Evolutionary conservation across 805 yeast species (phyloP), one percentile per base, ranked within the genome.

Genomic region (Suhomyces tanzawaensis): DNA sequence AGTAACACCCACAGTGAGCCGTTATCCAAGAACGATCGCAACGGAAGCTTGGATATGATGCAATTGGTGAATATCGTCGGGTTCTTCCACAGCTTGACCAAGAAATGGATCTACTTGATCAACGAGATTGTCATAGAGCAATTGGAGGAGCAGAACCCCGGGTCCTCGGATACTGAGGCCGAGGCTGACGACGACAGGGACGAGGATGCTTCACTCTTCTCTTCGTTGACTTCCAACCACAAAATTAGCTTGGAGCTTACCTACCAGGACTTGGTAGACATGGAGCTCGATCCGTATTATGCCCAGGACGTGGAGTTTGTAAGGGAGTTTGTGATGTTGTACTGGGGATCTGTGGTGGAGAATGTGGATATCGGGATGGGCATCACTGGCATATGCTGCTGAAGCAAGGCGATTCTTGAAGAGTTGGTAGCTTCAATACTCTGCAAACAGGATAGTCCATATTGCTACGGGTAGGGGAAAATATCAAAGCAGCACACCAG

Each of bases 261-360:
- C 7, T 65, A 64, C 45, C 71, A 67, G 47, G 73, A 68, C 44
- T 46, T 69, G 25, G 49, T 54, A 9, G 71, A 66, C 29, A 60
- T 68, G 66, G 74, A 65, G 45, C 52, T 69, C 35, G 73, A 69
- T 46, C 72, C 72, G 9, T 66, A 67, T 45, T 58, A 64, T n/a
- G 53, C 51, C 25, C 58, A 55, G 29, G 74, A 68, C 45, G 40
- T 60, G 29, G 56, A 54, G 7, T 69, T 69, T 47, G 58, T 66
- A 29, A 53, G 55, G 34, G 61, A 58, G 22, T 63, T 69, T 50
- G 62, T 65, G 5, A 37, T 53, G 34, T 35, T 51, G 17, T 66
- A 68, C 49, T 65, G 69, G 68, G 59, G 55, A 12, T 21, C 39
- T 26, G 36, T 32, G 26, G 55, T 56, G 18, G 60, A 53, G 7